Base-by-base conservation (phyloP, 2,329 filamentous ascomycete genomes). In the Neonectria hederae region DNA sequence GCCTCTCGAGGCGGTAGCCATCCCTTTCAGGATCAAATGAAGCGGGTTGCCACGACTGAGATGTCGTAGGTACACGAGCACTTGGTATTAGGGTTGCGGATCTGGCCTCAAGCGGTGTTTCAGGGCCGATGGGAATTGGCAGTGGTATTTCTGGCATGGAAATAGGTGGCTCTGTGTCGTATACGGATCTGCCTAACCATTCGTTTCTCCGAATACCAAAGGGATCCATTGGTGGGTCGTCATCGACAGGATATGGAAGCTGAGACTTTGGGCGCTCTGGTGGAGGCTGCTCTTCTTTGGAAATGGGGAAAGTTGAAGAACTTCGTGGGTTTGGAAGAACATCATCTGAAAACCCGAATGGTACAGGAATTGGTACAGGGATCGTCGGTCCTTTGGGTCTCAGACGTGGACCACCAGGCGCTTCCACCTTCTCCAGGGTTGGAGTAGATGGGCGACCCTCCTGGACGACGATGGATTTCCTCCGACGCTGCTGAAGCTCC, bases 41-140 rank as follows among this genome's bases (percentile, higher is more conserved):
- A 5, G 78, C 75, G 2, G 83, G 82, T 40, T 84, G 81, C 83
- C 85, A 87, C 24, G 77, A 70, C 24, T 77, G 75, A 19, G 73
- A 69, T 8, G 73, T 64, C 6, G 65, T 59, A 13, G 67, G 66
- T 17, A 68, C 22, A 4, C 65, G 68, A 26, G 56, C 59, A 51
- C 61, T 53, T 21, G 61, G 61, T 19, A 75, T 75, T 65, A 79
- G 75, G 28, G 69, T 70, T 7, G 72, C 62, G 19, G 67, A 40
- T 24, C 69, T 68, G 5, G 65, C 32, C 46, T 73, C 72, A 2
- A 75, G 55, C 21, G 76, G 69, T 13, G 54, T 66, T 59, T 69
- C 70, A 2, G 71, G 63, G 14, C 72, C 70, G 42, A 68, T 65
- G 6, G 69, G 40, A 17, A 73, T 68, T n/a, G 73, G 67, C 5